Evolutionary conservation across 1,284 basidiomycete genomes (phyloP), one percentile per base, ranked within the genome.

Genomic region (Microbotryum silenes-acaulis): DNA sequence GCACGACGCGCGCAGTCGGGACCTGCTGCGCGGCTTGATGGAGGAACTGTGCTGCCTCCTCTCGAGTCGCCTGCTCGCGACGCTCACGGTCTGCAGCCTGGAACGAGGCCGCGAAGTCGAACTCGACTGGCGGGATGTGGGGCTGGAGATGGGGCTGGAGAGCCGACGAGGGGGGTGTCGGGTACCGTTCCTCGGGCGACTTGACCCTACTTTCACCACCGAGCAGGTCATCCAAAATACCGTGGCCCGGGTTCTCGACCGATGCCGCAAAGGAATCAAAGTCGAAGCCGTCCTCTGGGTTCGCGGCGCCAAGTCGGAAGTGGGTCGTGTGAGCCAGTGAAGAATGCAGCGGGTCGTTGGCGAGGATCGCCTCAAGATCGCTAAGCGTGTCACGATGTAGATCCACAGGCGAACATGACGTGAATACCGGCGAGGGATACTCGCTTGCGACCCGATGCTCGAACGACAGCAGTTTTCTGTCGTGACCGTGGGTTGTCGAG

Each of bases 401-500:
- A 0, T 50, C 56, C 21, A 57, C 45, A 6, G 66, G 68, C 20
- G 65, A 61, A 52, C 60, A 63, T 25, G 50, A 50, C n/a, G 63
- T 54, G 51, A 67, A 64, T 0, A 66, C 61, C 6, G 65, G 68
- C 16, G 65, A 67, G 6, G 65, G 63, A 58, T 65, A 65, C 51
- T 67, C 61, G 14, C 51, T 56, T n/a, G 37, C 37, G 37, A 42
- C 37, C 12, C 37, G 37, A 18, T 42, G 12, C 12, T 42, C 37
- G 37, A 42, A 42, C 16, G 37, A 42, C 12, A 42, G 16, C 37
- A 42, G 10, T 42, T 16, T 42, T 42, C 37, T 42, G 37, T 42
- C 37, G 16, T 42, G 37, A 10, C 37, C 14, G 37, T 42, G 37
- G 12, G 37, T 42, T 9, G 37, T 42, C 21, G 46, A 27, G 12